phyloP scores from a whole-genome alignment of 2,329 filamentous ascomycete species.

The Chrysoporthe austroafricana region DNA sequence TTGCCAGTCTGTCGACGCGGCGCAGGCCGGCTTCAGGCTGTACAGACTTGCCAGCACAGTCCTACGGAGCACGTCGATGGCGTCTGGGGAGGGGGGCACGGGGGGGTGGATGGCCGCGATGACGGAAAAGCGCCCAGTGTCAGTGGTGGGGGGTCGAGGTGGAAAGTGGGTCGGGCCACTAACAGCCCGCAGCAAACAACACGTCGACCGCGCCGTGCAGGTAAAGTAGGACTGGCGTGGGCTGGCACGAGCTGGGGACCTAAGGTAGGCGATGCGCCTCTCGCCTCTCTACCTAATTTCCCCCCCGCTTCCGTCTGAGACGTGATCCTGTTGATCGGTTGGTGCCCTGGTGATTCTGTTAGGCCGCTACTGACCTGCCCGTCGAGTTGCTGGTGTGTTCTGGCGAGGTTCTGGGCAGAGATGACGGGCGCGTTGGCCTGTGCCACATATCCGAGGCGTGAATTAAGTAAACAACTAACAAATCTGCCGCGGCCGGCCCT shows the following conservation, averaged over 20 bases:
- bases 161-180: background rate
- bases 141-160: background rate
- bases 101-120: background rate
- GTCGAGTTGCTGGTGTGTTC: background rate
- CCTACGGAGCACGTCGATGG: too few relatives aligned
- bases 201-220: slow-evolving; percentile 17
- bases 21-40: too few relatives aligned
- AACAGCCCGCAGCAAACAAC: slow-evolving; percentile 12
- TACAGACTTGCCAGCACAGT: too few relatives aligned
- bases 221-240: too few relatives aligned
- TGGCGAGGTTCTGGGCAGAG: background rate
- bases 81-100: too few relatives aligned
- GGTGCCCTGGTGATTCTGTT: background rate
- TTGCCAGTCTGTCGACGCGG: background rate
- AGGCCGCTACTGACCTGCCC: background rate
- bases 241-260: too few relatives aligned
- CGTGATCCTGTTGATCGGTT: background rate
- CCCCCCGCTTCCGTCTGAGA: background rate
- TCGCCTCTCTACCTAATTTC: background rate
- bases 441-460: background rate
- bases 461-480: slow-evolving; percentile 13
- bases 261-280: too few relatives aligned
- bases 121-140: background rate
- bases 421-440: background rate
- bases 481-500: background rate